Conservation (phyloP, 2,329 filamentous ascomycete species). For the Aspergillus luchuensis region DNA sequence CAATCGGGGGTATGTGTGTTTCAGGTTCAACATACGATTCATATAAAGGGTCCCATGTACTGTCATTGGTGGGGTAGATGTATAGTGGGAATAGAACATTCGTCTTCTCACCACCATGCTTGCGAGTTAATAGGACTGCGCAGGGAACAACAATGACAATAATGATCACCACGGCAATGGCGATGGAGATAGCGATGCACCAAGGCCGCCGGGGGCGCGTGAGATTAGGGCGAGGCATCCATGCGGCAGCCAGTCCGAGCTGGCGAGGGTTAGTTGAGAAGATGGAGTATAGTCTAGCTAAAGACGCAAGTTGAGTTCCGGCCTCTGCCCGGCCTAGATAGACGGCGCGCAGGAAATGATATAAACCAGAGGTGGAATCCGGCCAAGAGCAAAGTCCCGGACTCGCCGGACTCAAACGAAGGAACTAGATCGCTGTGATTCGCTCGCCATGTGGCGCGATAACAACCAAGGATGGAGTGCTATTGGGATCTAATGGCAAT, state of each 20-base stretch:
- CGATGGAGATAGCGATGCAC: constrained; percentile 15
- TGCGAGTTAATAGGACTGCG: constrained; percentile 15
- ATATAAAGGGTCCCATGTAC: constrained; percentile 28
- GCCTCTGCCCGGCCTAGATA: background rate
- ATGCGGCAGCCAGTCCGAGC: background rate
- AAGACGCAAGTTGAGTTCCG: background rate
- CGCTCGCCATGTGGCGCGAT: background rate
- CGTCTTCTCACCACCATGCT: constrained; percentile 5
- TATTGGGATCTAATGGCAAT: background rate
- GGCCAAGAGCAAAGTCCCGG: background rate
- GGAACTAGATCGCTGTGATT: background rate
- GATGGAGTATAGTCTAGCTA: background rate
- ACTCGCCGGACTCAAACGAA: background rate
- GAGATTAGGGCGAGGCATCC: constrained; percentile 11
- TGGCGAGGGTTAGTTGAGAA: background rate
- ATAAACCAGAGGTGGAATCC: background rate
- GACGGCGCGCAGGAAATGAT: background rate
- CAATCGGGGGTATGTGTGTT: background rate
- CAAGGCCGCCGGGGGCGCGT: constrained; percentile 14
- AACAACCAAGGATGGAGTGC: background rate
- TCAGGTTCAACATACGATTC: constrained; percentile 16
- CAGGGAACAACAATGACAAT: constrained; percentile 20
- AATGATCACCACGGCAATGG: constrained; percentile 15
- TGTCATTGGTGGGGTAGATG: constrained; percentile 24
- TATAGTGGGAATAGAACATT: constrained; percentile 30